A percentile compares a stretch with the other conserved stretches of the same genome.
Evolutionary conservation across 1,284 basidiomycete species (phyloP).

Genomic region (Cutaneotrichosporon cutaneum): DNA sequence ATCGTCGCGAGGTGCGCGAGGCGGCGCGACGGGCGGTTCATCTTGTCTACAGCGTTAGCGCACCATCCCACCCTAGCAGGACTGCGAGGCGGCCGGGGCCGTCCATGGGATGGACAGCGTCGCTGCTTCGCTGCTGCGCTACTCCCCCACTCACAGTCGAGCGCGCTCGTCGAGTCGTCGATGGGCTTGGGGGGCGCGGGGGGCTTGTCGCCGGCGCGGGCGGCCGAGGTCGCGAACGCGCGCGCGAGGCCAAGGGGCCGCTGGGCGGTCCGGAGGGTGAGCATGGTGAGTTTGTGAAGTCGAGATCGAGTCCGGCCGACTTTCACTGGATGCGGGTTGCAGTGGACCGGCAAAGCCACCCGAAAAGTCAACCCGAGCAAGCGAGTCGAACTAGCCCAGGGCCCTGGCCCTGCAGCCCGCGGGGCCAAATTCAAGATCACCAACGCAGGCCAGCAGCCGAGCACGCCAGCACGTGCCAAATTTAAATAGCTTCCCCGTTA

Average conservation of each 20-base stretch:
- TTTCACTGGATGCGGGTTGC: background rate
- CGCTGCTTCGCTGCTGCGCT: background rate
- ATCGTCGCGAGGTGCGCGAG: conserved; percentile 45
- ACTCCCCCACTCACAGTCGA: conserved; percentile 78
- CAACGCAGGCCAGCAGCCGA: too few relatives aligned
- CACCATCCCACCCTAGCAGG: background rate
- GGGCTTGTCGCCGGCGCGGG: conserved; percentile 2
- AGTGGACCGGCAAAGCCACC: conserved; percentile 5
- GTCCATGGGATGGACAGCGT: background rate
- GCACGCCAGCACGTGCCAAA: too few relatives aligned
- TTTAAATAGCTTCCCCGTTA: too few relatives aligned
- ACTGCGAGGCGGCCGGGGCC: background rate
- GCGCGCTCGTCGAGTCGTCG: conserved; percentile 86
- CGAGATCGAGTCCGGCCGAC: conserved; percentile 3
- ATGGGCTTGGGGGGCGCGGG: conserved; percentile 57
- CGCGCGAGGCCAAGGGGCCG: background rate
- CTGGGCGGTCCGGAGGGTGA: conserved; percentile 3
- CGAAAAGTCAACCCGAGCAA: conserved; percentile 1
- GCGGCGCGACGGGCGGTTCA: conserved; percentile 40
- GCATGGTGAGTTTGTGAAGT: background rate
- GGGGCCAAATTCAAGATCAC: background rate
- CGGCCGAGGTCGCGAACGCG: background rate
- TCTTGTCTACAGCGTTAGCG: conserved; percentile 44
- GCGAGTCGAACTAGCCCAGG: background rate
- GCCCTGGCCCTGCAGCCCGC: too few relatives aligned